These are phyloP conservation scores for Vanderwaltozyma yarrowii DNA, from an alignment of 805 yeast genomes.

Conservation along the genomic window DNA sequence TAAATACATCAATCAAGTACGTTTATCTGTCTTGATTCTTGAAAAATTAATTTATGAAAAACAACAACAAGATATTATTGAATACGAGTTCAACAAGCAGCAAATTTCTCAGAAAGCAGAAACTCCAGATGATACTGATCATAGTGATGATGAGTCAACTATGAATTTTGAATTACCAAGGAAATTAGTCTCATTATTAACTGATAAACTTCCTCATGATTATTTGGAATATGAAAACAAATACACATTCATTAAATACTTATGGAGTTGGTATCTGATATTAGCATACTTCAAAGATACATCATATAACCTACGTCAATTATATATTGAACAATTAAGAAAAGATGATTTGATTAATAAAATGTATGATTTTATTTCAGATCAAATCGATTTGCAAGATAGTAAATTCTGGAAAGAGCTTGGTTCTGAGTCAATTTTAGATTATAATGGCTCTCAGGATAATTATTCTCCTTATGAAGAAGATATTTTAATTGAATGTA, in stretches of 20 bases:
- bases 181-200: conserved; percentile 30
- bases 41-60: conserved; percentile 31
- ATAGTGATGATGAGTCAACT: conserved; percentile 3
- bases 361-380: conserved; percentile 46
- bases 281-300: conserved; percentile 53
- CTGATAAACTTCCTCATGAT: conserved; percentile 25
- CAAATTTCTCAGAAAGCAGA: conserved; percentile 15
- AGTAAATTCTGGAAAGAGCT: conserved; percentile 18
- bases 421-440: conserved; percentile 15
- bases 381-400: conserved; percentile 37
- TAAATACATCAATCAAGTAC: conserved; percentile 31
- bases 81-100: conserved; percentile 44
- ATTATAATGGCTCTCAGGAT: conserved; percentile 11
- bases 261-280: conserved; percentile 63
- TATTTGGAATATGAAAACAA: conserved; percentile 33
- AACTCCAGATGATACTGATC: conserved; percentile 12
- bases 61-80: conserved; percentile 55
- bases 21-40: conserved; percentile 35
- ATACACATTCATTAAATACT: conserved; percentile 31
- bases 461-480: conserved; percentile 18
- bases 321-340: conserved; percentile 50
- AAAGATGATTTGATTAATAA: conserved; percentile 35
- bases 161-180: conserved; percentile 21
- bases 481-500: conserved; percentile 22
- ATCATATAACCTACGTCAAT: conserved; percentile 51